Percentiles rank a stretch among this genome's conserved stretches.
Evolutionary conservation across 2,329 filamentous ascomycete genomes (phyloP).

Genomic region (Hypoxylon sp.): DNA sequence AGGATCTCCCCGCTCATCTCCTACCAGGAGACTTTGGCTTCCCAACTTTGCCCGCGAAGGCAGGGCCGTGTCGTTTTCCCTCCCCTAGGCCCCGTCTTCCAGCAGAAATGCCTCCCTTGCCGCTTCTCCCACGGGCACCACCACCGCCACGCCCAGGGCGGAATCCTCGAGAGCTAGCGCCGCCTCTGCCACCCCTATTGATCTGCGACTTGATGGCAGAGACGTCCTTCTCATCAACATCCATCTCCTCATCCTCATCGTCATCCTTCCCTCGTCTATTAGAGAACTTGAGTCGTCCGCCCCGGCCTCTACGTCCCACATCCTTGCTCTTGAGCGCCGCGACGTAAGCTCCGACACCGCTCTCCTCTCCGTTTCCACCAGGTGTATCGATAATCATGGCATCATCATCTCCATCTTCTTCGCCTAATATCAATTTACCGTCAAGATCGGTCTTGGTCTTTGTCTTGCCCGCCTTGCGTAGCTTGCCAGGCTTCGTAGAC

Average conservation of each 20-base stretch:
- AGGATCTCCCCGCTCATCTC: slow-evolving; percentile 41
- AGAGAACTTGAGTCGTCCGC: slow-evolving; percentile 79
- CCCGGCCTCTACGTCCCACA: slow-evolving; percentile 73
- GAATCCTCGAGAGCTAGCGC: slow-evolving; percentile 46
- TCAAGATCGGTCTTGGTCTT: slow-evolving; percentile 81
- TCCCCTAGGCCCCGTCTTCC: slow-evolving; percentile 67
- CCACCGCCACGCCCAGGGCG: slow-evolving; percentile 39
- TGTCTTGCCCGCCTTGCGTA: slow-evolving; percentile 66
- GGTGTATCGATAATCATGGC: slow-evolving; percentile 75
- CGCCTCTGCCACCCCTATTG: slow-evolving; percentile 52
- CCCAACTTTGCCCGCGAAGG: slow-evolving; percentile 57
- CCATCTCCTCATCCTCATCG: slow-evolving; percentile 67
- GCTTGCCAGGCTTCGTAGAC: slow-evolving; percentile 83
- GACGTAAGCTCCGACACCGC: slow-evolving; percentile 77
- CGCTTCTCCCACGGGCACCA: slow-evolving; percentile 52
- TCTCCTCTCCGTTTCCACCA: slow-evolving; percentile 59
- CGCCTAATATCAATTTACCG: slow-evolving; percentile 83
- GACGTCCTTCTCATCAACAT: slow-evolving; percentile 65
- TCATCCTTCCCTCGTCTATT: slow-evolving; percentile 69
- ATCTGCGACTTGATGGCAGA: slow-evolving; percentile 67
- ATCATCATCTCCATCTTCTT: slow-evolving; percentile 66
- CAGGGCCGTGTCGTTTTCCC: slow-evolving; percentile 63
- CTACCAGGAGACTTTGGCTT: slow-evolving; percentile 57
- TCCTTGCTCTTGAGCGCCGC: slow-evolving; percentile 78
- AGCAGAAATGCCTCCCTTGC: slow-evolving; percentile 58